phyloP scores from a whole-genome alignment of 768 basidiomycete genomes.

The Rhizopogon sp. region DNA sequence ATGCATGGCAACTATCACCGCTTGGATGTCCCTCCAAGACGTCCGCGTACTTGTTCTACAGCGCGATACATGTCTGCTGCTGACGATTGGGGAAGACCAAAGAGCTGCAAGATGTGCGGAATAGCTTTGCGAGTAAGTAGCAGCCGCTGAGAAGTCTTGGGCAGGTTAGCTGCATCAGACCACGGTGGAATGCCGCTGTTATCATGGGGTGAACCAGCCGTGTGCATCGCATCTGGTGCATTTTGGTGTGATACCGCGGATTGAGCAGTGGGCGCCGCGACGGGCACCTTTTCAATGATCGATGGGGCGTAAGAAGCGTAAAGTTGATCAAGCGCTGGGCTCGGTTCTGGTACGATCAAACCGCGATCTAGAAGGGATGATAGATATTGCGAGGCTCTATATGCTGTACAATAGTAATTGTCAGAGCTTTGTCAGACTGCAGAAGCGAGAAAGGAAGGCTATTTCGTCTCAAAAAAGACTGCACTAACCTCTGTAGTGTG shows the following conservation, averaged over 20 bases:
- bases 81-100: conserved; percentile 41
- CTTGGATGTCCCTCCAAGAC: conserved; percentile 18
- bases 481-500: conserved; percentile 66
- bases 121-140: conserved; percentile 52
- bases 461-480: conserved; percentile 1
- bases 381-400: conserved; percentile 66
- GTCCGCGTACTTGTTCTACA: conserved; percentile 47
- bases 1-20: neutral
- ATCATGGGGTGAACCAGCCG: too few relatives aligned
- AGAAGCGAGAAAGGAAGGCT: neutral
- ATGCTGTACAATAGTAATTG: conserved; percentile 37
- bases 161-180: conserved; percentile 1
- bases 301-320: conserved; percentile 35
- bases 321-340: conserved; percentile 49
- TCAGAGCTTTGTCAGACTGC: neutral
- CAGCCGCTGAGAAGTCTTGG: conserved; percentile 22
- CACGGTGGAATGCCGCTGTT: neutral
- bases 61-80: conserved; percentile 57
- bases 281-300: conserved; percentile 6
- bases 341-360: conserved; percentile 52
- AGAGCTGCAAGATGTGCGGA: conserved; percentile 41
- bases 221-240: neutral
- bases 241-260: neutral
- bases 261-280: conserved; percentile 3
- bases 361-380: conserved; percentile 51